phyloP scores from a whole-genome alignment of 2,329 filamentous ascomycete species.

The Coleophoma eucalyptorum region DNA sequence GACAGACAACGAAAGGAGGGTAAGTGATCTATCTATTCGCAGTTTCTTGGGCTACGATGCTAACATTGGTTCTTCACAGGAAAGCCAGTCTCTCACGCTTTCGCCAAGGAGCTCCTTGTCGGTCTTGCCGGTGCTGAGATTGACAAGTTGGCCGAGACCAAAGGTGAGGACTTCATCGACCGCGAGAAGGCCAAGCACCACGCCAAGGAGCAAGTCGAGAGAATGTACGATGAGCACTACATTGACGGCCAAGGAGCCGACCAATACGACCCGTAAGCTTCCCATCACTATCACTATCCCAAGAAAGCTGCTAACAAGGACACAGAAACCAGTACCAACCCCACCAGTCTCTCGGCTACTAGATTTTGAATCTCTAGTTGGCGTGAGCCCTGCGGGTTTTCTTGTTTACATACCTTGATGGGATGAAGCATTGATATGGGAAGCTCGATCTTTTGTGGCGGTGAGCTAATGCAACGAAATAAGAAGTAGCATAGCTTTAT shows the following conservation, averaged over 20 bases:
- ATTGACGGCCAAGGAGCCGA: slow-evolving; percentile 39
- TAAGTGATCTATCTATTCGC: slow-evolving; percentile 27
- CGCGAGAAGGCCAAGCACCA: slow-evolving; percentile 54
- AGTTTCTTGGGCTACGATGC: neutral
- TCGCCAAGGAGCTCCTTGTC: slow-evolving; percentile 74
- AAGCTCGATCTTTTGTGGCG: no score
- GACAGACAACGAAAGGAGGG: slow-evolving; percentile 69
- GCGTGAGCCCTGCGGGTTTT: neutral
- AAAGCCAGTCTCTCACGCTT: slow-evolving; percentile 66
- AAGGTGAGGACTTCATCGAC: slow-evolving; percentile 59
- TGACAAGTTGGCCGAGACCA: slow-evolving; percentile 71
- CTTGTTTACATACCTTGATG: neutral
- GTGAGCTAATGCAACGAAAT: no score
- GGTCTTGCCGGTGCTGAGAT: slow-evolving; percentile 71
- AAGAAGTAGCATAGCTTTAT: no score
- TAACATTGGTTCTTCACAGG: slow-evolving; percentile 36
- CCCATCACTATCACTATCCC: neutral
- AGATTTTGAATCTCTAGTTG: slow-evolving; percentile 2
- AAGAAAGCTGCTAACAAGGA: neutral
- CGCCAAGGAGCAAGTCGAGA: slow-evolving; percentile 52
- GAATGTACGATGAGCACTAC: slow-evolving; percentile 62
- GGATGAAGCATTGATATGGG: no score
- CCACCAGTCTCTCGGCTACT: slow-evolving; percentile 23
- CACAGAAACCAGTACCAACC: slow-evolving; percentile 8
- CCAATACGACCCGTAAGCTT: slow-evolving; percentile 53